Evolutionary conservation across 176 grass and related monocot species (phyloP).

Genomic region (Calamus simplicifolius): DNA sequence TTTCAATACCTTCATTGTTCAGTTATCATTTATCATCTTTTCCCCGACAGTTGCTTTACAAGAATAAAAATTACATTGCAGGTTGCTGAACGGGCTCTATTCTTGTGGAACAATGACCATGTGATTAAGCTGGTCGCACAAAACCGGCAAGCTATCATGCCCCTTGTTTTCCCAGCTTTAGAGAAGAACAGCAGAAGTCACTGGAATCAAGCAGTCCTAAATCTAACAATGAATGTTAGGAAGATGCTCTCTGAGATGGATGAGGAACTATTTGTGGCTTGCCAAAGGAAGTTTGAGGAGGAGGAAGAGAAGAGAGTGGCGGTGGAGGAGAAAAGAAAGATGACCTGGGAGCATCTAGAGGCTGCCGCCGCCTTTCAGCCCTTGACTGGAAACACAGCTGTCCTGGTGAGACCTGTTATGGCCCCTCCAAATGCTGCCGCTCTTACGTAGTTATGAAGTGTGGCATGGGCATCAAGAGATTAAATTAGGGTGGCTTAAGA

Average conservation of each 20-base stretch:
- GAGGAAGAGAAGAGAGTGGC: slow-evolving; percentile 40
- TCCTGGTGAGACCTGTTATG: slow-evolving; percentile 50
- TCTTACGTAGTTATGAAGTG: slow-evolving; percentile 11
- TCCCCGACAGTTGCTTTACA: neutral
- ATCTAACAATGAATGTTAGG: slow-evolving; percentile 64
- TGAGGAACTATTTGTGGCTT: slow-evolving; percentile 42
- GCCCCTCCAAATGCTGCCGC: slow-evolving; percentile 1
- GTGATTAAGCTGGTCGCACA: slow-evolving; percentile 64
- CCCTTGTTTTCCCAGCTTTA: slow-evolving; percentile 56
- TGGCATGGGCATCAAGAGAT: neutral
- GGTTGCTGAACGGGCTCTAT: slow-evolving; percentile 91
- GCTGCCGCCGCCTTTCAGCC: slow-evolving; percentile 63
- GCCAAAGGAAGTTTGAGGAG: slow-evolving; percentile 59
- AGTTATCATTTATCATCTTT: too few species aligned
- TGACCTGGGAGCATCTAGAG: slow-evolving; percentile 67
- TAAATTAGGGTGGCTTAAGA: too few species aligned
- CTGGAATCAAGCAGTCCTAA: slow-evolving; percentile 86
- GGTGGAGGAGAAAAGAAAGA: slow-evolving; percentile 40
- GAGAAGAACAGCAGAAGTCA: slow-evolving; percentile 63
- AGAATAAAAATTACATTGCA: slow-evolving; percentile 20
- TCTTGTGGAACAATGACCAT: slow-evolving; percentile 87
- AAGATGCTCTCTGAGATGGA: slow-evolving; percentile 93
- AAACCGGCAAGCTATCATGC: slow-evolving; percentile 73
- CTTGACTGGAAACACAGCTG: slow-evolving; percentile 72
- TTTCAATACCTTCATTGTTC: too few species aligned